A percentile compares a stretch with the other conserved stretches of the same genome.
phyloP scores from a whole-genome alignment of 2,329 filamentous ascomycete species.

The Metarhizium robertsii region DNA sequence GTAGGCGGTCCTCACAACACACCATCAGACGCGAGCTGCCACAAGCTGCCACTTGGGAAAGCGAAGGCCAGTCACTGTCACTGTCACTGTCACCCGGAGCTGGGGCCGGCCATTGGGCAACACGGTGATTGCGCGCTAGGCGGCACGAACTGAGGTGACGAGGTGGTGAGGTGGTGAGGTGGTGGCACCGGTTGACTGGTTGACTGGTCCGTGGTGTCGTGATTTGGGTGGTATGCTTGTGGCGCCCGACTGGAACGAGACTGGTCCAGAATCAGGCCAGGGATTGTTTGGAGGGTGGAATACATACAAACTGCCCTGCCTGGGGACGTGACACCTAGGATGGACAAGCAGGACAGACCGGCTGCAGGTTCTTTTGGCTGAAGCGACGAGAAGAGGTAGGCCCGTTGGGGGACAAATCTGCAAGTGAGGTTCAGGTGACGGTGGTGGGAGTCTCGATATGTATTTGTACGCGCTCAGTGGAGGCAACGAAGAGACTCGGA shows the following conservation, averaged over 20 bases:
- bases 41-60: background rate
- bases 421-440: background rate
- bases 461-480: background rate
- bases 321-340: background rate
- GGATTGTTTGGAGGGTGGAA: background rate
- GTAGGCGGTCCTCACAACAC: background rate
- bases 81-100: too few relatives aligned
- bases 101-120: too few relatives aligned
- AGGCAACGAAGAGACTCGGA: background rate
- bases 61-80: too few relatives aligned
- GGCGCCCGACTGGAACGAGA: constrained; percentile 2
- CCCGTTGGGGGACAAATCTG: background rate
- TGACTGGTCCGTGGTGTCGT: background rate
- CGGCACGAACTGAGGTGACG: background rate
- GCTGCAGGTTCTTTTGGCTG: constrained; percentile 1
- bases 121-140: background rate
- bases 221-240: constrained; percentile 1
- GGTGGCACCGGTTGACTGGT: background rate
- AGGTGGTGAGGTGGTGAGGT: background rate
- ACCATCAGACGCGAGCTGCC: too few relatives aligned
- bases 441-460: background rate
- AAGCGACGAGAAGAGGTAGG: background rate
- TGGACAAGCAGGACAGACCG: background rate
- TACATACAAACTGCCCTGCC: background rate
- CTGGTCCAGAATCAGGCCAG: background rate